A percentile compares a stretch with the other conserved stretches of the same genome.
phyloP scores from a whole-genome alignment of 1,139 yeast species.

The Trichomonascaceae sp. region DNA sequence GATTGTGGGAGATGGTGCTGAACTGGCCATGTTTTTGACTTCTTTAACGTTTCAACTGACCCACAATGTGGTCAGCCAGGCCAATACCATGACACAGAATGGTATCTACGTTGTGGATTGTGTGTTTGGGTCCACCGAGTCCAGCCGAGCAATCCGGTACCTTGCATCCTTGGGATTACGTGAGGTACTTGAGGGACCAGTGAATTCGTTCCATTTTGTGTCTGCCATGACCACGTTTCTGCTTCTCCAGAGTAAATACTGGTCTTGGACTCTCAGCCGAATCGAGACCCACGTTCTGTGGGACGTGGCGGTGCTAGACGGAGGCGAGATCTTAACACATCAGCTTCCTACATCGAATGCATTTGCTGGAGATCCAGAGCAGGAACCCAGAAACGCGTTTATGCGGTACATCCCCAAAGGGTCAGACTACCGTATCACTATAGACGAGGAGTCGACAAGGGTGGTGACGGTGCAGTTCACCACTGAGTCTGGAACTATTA shows the following conservation, averaged over 20 bases:
- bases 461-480: conserved; percentile 13
- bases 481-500: conserved; percentile 6
- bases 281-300: conserved; percentile 19
- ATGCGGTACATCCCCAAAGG: conserved; percentile 17
- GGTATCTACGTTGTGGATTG: conserved; percentile 21
- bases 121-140: conserved; percentile 24
- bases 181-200: conserved; percentile 19
- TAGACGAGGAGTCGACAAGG: conserved; percentile 14
- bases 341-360: conserved; percentile 14
- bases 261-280: conserved; percentile 17
- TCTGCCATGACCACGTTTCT: conserved; percentile 21
- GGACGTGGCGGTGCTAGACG: conserved; percentile 24
- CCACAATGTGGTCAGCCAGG: conserved; percentile 15
- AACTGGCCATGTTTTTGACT: conserved; percentile 20
- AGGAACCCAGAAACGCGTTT: too few species aligned
- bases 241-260: conserved; percentile 19
- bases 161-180: conserved; percentile 17
- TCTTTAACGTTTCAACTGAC: conserved; percentile 22
- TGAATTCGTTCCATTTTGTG: conserved; percentile 19
- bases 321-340: conserved; percentile 21
- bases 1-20: conserved; percentile 17
- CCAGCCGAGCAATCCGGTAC: conserved; percentile 22
- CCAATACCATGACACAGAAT: conserved; percentile 20
- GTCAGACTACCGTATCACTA: conserved; percentile 15
- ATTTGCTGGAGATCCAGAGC: too few species aligned